Evolutionary conservation across 1,284 basidiomycete genomes (phyloP).

Genomic region (Cutaneotrichosporon curvatum): DNA sequence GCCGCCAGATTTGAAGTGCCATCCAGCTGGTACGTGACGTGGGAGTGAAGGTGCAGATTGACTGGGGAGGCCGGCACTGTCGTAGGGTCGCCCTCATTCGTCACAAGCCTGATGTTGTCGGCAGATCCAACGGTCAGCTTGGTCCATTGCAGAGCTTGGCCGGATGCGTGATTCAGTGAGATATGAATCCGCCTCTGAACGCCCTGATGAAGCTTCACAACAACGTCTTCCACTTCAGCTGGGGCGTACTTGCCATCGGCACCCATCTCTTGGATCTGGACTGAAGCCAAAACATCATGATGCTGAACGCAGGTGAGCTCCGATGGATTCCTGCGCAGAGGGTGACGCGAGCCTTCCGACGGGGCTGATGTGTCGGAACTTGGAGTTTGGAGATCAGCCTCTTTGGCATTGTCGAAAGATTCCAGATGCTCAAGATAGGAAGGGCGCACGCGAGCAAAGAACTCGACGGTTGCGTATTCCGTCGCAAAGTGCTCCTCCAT

Average conservation of each 20-base stretch:
- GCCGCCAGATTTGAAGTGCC: constrained; percentile 66
- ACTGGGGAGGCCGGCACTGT: constrained; percentile 61
- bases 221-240: constrained; percentile 76
- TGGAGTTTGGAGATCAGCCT: background rate
- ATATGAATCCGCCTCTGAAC: constrained; percentile 77
- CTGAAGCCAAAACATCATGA: constrained; percentile 80
- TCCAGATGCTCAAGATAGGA: constrained; percentile 81
- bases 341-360: too few species aligned
- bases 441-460: constrained; percentile 71
- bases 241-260: constrained; percentile 76
- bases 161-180: constrained; percentile 76
- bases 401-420: constrained; percentile 1
- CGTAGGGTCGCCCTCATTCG: constrained; percentile 71
- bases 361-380: background rate
- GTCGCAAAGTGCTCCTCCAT: constrained; percentile 64
- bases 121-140: constrained; percentile 49
- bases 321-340: too few species aligned
- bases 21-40: constrained; percentile 66
- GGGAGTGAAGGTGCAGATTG: constrained; percentile 61
- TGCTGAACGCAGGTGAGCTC: constrained; percentile 82
- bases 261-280: constrained; percentile 80
- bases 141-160: constrained; percentile 78
- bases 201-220: constrained; percentile 85
- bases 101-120: constrained; percentile 69
- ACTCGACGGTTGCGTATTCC: constrained; percentile 75